Conservation (phyloP, 768 basidiomycete genomes). For the Auriscalpium vulgare region DNA sequence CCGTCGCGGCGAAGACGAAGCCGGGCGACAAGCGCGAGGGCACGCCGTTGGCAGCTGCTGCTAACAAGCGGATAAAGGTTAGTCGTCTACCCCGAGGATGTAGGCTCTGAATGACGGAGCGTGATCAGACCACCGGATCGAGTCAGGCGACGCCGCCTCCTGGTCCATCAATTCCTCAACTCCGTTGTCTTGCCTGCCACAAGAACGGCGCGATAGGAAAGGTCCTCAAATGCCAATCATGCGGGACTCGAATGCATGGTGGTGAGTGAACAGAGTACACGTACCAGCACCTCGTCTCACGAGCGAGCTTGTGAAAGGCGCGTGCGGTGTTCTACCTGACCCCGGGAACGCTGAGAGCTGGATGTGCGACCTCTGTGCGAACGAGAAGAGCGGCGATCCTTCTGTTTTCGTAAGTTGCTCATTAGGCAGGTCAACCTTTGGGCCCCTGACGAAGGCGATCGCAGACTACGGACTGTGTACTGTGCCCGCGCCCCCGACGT, state of each 20-base stretch:
- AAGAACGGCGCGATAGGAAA: conserved; percentile 69
- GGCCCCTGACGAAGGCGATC: not conserved
- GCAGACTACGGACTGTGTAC: conserved; percentile 76
- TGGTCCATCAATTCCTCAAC: conserved; percentile 42
- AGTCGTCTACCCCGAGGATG: not conserved
- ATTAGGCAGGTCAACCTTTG: not conserved
- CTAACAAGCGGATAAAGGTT: conserved; percentile 61
- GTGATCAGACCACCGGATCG: conserved; percentile 32
- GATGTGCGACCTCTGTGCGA: conserved; percentile 84
- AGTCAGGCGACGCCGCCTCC: conserved; percentile 63
- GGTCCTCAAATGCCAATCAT: conserved; percentile 76
- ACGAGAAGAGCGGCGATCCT: conserved; percentile 73
- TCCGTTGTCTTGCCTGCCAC: conserved; percentile 69
- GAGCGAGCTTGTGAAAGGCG: conserved; percentile 31
- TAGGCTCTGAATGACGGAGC: not conserved
- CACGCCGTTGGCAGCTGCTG: conserved; percentile 40
- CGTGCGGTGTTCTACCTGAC: conserved; percentile 62
- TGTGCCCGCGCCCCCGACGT: conserved; percentile 61
- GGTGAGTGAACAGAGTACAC: conserved; percentile 35
- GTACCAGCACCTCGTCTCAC: not conserved
- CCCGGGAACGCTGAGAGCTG: conserved; percentile 61
- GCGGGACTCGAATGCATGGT: conserved; percentile 72
- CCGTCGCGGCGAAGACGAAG: conserved; percentile 30
- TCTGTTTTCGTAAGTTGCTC: conserved; percentile 50
- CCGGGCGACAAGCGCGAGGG: conserved; percentile 52